Base-by-base conservation (phyloP, 176 grass and related monocot species). In the Leersia perrieri region DNA sequence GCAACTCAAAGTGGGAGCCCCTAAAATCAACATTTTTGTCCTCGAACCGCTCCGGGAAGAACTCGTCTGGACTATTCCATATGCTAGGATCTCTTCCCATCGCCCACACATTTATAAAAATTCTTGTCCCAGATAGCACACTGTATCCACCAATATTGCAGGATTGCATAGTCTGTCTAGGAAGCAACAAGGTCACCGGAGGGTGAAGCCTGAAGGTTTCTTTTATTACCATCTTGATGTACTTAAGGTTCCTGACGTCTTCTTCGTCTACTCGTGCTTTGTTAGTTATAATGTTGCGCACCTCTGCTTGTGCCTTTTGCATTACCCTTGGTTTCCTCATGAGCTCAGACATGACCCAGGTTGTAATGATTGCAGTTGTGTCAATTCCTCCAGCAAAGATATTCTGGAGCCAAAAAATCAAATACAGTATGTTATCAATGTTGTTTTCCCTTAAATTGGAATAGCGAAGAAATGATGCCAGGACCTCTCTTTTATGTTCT, bases 211-310 rank as follows among this genome's bases (percentile, higher is more conserved):
- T 67, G 31, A 86, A 89, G 35, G 80, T 89, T 40, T 89, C 87
- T 12, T 89, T 89, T 4, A 83, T 16, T 22, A 83, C 28, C 84
- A 90, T 90, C 74, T 90, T 90, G 4, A 90, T 77, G 73, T 90
- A 90, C 20, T 31, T 47, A 3, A 90, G 63, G 13, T 32, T 66
- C 1, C 26, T 36, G 29, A 78, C 33, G 1, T 87, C 83, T 45
- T 87, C 66, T 72, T 79, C 83, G 0, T 68, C 63, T 3, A 90
- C 83, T 62, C 77, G 76, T n/a, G 15, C 5, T 77, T 86, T 89
- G 39, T 65, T 11, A 0, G 1, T 6, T 7, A 69, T 51, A n/a
- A 75, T 12, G 9, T 30, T 11, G 11, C 45, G 64, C 16, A 84
- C 73, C 16, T 87, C 85, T 1, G 65, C 26, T 32, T 82, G 73